Evolutionary conservation across 2,329 filamentous ascomycete species (phyloP), one percentile per base, ranked within the genome.

Genomic region (Colletotrichum sp.): DNA sequence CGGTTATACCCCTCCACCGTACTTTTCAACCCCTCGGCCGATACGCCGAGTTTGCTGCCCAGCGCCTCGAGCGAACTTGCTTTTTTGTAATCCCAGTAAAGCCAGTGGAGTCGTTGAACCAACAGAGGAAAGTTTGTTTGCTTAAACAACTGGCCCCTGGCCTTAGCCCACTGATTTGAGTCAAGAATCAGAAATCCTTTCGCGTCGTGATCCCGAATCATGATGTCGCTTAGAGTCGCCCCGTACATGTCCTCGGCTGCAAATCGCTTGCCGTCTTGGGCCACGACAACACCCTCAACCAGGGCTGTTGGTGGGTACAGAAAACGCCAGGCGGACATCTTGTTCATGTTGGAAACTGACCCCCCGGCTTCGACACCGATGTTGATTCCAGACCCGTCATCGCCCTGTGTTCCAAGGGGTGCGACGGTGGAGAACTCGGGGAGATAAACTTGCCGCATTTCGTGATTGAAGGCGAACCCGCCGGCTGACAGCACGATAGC

Each of bases 361-460:
- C 72, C 71, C 24, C 75, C 75, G 7, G 67, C 76, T 1, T 66
- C 65, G 28, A 59, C 48, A 2, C 76, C 76, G 7, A 77, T 67
- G 48, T 32, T n/a, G 34, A 77, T 76, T 15, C 74, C 76, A 36
- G 64, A 64, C 16, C 74, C 76, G 67, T 77, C 74, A 43, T 77
- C 74, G 24, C 70, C 76, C 10, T 32, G 16, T 7, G 74, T 77
- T 9, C 70, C 74, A 10, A 73, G 67, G 26, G 70, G 34, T 6
- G 61, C 26, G 4, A 76, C 59, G 9, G 55, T 26, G 36, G 26
- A 52, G 26, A 61, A 59, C n/a, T 48, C n/a, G 8, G 74, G 70
- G 28, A 61, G 30, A 18, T 26, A 61, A 34, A 64, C 26, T 32
- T 32, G 12, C 28, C 32, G 43, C 74, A 77, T 76, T 5, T 36